Evolutionary conservation across 2,329 filamentous ascomycete species (phyloP), one percentile per base, ranked within the genome.

Genomic region (Ploettnerulaceae sp.): DNA sequence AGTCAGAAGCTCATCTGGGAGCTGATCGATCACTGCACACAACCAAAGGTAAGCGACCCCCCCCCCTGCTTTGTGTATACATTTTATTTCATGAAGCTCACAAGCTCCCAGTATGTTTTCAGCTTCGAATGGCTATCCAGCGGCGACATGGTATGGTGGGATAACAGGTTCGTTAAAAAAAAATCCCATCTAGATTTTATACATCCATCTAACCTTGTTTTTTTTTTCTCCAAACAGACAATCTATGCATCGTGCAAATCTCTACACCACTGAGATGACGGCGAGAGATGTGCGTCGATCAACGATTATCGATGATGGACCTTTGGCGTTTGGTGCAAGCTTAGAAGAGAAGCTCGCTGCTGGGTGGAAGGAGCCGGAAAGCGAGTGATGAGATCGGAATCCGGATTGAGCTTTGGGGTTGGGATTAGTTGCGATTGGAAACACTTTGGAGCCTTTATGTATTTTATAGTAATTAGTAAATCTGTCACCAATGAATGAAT

Each of bases 111-210:
- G 56, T 62, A 61, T 51, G 52, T 58, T 9, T 62, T 61, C 20
- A 55, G 52, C 29, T 54, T 58, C 49, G 55, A 61, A 40, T 61
- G 59, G 59, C 28, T 51, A 6, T 45, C 42, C 5, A 55, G 49
- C 1, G 59, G 60, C 4, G 57, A 59, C 32, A 57, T 62, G 59
- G 56, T 61, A 7, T 61, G 58, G 60, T 62, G 59, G 60, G 59
- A 62, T 50, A 61, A 62, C 47, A 58, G 57, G 28, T 57, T 15
- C n/a, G 29, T 6, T 32, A 15, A 4, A 3, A 4, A 5, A 4
- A 5, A 4, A 15, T 6, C 3, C 17, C 12, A 15, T 14, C 29
- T 32, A 4, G n/a, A n/a, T n/a, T 14, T 32, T 15, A 6, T 15
- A 32, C 29, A 3, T 4, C 7, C 17, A 6, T 15, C 29, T 3